A percentile compares a stretch with the other conserved stretches of the same genome.
These are phyloP conservation scores for Phytopythium oedochilum DNA, from an alignment of 352 stramenopile genomes.

Conservation along the genomic window DNA sequence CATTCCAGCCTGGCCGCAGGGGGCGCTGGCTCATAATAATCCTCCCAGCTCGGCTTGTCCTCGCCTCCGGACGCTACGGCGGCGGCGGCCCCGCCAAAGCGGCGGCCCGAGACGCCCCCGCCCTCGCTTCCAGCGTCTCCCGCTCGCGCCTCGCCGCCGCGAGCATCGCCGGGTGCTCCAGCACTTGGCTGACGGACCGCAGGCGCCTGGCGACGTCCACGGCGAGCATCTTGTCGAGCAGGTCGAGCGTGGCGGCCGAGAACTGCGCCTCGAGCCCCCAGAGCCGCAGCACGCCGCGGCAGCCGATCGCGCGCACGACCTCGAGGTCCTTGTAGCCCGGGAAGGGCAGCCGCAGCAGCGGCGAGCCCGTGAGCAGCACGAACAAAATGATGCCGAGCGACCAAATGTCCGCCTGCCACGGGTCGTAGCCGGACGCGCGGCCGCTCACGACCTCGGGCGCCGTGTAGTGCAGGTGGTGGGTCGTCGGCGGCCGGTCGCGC, in stretches of 20 bases:
- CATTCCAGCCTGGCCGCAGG: not conserved
- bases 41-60: not conserved
- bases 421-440: constrained; percentile 38
- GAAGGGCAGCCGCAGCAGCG: constrained; percentile 34
- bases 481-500: constrained; percentile 30
- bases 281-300: constrained; percentile 32
- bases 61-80: too few relatives aligned
- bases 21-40: not conserved
- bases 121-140: too few relatives aligned
- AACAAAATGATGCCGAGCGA: constrained; percentile 68
- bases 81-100: too few relatives aligned
- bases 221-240: constrained; percentile 34
- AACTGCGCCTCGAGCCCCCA: constrained; percentile 41
- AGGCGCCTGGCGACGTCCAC: constrained; percentile 27
- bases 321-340: constrained; percentile 38
- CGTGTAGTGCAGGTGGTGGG: constrained; percentile 50
- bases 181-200: constrained; percentile 22
- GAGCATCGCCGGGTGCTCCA: constrained; percentile 38
- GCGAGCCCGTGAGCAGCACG: constrained; percentile 64
- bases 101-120: too few relatives aligned
- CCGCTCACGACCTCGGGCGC: constrained; percentile 38
- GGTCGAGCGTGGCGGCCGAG: constrained; percentile 32
- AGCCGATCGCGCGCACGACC: constrained; percentile 34
- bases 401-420: constrained; percentile 57
- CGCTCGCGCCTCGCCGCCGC: constrained; percentile 18